Percentiles rank a stretch among this genome's conserved stretches.
Conservation (phyloP, 306 rosid species). For the Dryas drummondii region DNA sequence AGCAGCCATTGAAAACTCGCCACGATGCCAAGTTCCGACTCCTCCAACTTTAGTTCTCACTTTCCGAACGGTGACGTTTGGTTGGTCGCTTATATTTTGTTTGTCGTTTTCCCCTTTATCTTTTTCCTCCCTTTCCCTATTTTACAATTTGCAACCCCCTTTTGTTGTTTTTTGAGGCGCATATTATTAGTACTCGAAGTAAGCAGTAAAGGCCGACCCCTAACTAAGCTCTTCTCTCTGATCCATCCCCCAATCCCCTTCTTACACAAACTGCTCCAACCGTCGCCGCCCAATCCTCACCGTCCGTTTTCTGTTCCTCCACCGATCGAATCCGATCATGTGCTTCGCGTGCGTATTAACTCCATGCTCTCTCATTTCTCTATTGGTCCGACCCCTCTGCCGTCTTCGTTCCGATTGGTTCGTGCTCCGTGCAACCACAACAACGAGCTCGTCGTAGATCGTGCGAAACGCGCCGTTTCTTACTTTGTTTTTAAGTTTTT, state of each 20-base stretch:
- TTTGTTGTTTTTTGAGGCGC: background rate
- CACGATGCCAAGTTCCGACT: constrained; percentile 9
- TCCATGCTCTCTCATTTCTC: constrained; percentile 13
- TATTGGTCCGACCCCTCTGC: constrained; percentile 31
- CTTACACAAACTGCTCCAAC: constrained; percentile 3
- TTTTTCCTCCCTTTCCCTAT: background rate
- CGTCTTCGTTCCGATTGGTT: constrained; percentile 38
- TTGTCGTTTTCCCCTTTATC: constrained; percentile 11
- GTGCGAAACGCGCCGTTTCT: background rate
- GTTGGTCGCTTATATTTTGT: background rate
- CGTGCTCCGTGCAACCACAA: constrained; percentile 1
- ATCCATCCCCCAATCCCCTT: background rate
- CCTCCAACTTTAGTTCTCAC: background rate
- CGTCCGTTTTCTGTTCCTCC: background rate
- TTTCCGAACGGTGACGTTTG: constrained; percentile 12
- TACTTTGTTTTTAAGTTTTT: background rate
- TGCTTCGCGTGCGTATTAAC: background rate
- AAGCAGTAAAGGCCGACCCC: background rate
- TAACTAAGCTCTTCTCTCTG: constrained; percentile 18
- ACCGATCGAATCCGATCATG: constrained; percentile 8
- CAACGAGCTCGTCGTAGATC: constrained; percentile 14
- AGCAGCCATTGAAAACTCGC: background rate
- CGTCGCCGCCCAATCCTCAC: constrained; percentile 17
- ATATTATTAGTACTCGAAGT: background rate
- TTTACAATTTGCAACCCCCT: background rate